Base-by-base conservation (phyloP, 805 yeast genomes). In the Yamadazyma takamatsuzukensis region DNA sequence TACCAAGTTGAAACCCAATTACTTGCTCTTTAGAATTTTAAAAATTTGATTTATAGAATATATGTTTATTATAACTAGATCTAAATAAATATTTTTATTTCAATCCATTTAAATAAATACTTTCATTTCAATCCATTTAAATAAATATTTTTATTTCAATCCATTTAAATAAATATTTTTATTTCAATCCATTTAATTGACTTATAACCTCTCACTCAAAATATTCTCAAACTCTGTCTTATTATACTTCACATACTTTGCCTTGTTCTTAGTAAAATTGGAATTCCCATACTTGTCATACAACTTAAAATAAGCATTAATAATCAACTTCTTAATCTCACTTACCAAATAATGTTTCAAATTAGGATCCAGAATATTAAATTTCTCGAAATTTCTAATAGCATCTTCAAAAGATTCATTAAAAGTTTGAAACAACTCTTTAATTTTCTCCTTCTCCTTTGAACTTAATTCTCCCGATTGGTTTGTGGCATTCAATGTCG, bases 291-390 rank as follows among this genome's bases (percentile, higher is more conserved):
- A 80, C 54, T 84, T 83, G 46, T 83, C 87, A 56, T 85, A 81
- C 53, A 90, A 83, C 48, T 93, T 78, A 49, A 81, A 79, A 59
- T 90, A 90, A 34, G 90, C 74, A 10, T 96, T 96, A 37, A 78
- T 70, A 32, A 93, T 80, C 44, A 87, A 76, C 43, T 64, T 66
- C 21, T 79, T 79, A 49, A 83, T 81, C 48, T 90, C 97, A 34
- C 76, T 74, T 11, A 76, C 70, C 45, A 93, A 61, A 34, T 70
- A 74, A 37, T 72, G 69, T 40, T 78, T 78, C 54, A 90, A 67
- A 25, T 70, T 71, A 4, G 76, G 69, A 51, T 87, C 94, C 6
- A 79, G 74, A 28, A 87, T 70, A 36, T 73, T 74, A 53, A 77
- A 81, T 30, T 70, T 68, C 47, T 77, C 80, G 51, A 83, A 84